phyloP scores from a whole-genome alignment of 78 protist genomes.

The Dictyostelium brefeldianum region DNA sequence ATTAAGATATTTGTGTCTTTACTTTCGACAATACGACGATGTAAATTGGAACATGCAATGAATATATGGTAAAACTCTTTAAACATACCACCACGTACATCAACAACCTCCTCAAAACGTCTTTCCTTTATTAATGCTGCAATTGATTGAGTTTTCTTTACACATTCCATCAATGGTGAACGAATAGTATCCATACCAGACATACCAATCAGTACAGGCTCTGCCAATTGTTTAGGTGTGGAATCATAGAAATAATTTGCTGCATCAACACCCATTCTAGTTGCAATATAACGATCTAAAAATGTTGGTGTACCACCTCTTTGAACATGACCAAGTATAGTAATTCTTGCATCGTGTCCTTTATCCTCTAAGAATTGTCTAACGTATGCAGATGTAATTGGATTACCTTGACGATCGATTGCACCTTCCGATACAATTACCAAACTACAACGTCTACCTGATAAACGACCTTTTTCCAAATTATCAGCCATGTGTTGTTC shows the following conservation, averaged over 20 bases:
- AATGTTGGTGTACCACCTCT: conserved; percentile 90
- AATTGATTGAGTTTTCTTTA: conserved; percentile 80
- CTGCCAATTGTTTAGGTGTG: background rate
- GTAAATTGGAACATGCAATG: conserved; percentile 33
- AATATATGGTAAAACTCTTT: conserved; percentile 49
- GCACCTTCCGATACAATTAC: conserved; percentile 91
- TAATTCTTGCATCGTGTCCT: conserved; percentile 86
- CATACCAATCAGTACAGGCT: conserved; percentile 84
- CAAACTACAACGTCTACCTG: conserved; percentile 79
- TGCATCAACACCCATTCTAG: conserved; percentile 77
- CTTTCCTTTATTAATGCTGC: conserved; percentile 36
- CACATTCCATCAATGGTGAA: conserved; percentile 84
- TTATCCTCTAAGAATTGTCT: conserved; percentile 27
- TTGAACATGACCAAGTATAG: conserved; percentile 92
- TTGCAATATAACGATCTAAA: conserved; percentile 84
- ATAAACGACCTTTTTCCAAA: conserved; percentile 46
- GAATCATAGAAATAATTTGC: conserved; percentile 43
- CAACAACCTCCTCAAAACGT: conserved; percentile 74
- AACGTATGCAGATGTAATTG: conserved; percentile 55
- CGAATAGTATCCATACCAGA: conserved; percentile 18
- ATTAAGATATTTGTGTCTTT: conserved; percentile 42
- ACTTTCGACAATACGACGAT: background rate
- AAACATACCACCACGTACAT: conserved; percentile 77
- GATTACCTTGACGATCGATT: conserved; percentile 65
- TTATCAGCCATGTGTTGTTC: conserved; percentile 66